Percentiles rank a stretch among this genome's conserved stretches.
These are phyloP conservation scores for Colletotrichum siamense DNA, from an alignment of 2,329 filamentous ascomycete genomes.

Conservation along the genomic window DNA sequence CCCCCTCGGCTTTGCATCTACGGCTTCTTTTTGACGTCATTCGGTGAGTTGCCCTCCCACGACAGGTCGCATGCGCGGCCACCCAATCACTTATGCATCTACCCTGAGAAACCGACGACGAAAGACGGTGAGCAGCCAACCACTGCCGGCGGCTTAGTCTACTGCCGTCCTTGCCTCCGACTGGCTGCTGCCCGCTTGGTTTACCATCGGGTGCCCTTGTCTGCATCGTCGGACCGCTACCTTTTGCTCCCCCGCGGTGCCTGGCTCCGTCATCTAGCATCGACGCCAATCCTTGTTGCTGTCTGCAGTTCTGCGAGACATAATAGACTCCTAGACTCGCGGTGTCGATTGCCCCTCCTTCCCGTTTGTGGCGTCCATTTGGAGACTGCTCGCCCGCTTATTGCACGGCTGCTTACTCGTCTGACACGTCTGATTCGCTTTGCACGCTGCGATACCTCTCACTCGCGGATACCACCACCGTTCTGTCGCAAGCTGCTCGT, in stretches of 20 bases:
- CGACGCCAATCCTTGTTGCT: not conserved
- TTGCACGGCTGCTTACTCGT: not conserved
- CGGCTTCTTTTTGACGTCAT: slow-evolving; percentile 19
- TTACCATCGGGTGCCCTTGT: not conserved
- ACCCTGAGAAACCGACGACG: not conserved
- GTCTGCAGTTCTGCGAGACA: not conserved
- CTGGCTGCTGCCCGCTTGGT: slow-evolving; percentile 1
- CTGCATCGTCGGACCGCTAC: not conserved
- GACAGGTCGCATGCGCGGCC: not conserved
- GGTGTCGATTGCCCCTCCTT: not conserved
- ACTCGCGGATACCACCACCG: not conserved
- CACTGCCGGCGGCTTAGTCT: not conserved
- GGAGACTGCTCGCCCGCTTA: not conserved
- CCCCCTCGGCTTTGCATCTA: not conserved
- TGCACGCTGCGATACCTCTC: slow-evolving; percentile 4
- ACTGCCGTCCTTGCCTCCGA: not conserved
- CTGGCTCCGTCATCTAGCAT: slow-evolving; percentile 15
- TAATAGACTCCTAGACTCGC: not conserved
- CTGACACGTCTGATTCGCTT: not conserved
- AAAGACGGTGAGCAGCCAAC: slow-evolving; percentile 8
- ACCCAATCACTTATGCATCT: slow-evolving; percentile 7
- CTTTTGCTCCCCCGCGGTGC: not conserved
- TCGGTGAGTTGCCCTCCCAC: slow-evolving; percentile 6
- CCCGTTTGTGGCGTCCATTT: not conserved
- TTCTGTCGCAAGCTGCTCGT: not conserved